Base-by-base conservation (phyloP, 805 yeast species). In the Cyberlindnera subsufficiens region DNA sequence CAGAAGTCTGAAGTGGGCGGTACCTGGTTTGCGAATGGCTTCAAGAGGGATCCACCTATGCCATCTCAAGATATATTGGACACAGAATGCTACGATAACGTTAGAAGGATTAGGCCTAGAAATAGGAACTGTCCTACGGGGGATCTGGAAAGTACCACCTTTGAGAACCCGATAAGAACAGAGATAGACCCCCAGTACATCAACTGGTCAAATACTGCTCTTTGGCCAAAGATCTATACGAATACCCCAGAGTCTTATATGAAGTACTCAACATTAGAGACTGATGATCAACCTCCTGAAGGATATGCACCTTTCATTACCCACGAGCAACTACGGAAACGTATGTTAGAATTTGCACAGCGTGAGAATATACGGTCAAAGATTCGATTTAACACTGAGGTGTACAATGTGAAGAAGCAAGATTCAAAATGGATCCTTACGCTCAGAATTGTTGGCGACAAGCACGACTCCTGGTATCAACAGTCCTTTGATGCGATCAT, bases 401-500 rank as follows among this genome's bases (percentile, higher is more conserved):
- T 74, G 6, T 72, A 69, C 46, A 47, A 58, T 3, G 64, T 68
- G 7, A 43, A 41, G 31, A 68, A 69, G 42, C 43, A 42, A 8
- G 50, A 38, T 2, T 15, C 19, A 4, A 66, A 69, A 52, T 74
- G 78, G 78, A 45, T 53, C 1, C 30, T 71, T 8, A 57, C 63
- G 6, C 53, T 66, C 2, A 45, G 54, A 35, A 39, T 15, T 1
- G 18, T 6, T 17, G 53, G 3, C 20, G 22, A 38, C 9, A 61
- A 55, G 2, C 11, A 30, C 3, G 70, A 58, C 22, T 46, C 50
- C 29, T 74, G 78, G 78, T 73, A 74, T 46, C 57, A 51, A 20
- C 74, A 74, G 47, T 50, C 52, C 19, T 78, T 70, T 49, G 87
- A 82, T 55, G 81, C 73, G 10, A 70, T 82, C 5, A 68, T 77